A percentile compares a stretch with the other conserved stretches of the same genome.
These are phyloP conservation scores for Metschnikowia gelsemii DNA, from an alignment of 805 yeast genomes.

Conservation along the genomic window DNA sequence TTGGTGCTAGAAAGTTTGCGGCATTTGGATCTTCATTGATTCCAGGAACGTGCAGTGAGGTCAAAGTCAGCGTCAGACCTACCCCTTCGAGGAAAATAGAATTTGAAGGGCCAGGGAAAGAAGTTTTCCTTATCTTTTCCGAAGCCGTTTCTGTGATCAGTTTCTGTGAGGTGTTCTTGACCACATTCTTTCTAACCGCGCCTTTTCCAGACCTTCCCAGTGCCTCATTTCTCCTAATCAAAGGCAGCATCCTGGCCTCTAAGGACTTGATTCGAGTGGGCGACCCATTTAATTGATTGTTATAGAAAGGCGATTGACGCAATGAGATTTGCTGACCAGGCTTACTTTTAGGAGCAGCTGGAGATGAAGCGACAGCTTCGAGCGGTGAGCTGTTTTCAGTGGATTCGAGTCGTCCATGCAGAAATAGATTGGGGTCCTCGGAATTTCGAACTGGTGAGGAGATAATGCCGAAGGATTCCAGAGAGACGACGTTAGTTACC, in stretches of 20 bases:
- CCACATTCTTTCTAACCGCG: background rate
- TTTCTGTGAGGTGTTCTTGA: too few relatives aligned
- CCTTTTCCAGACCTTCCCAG: background rate
- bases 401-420: slow-evolving; percentile 1
- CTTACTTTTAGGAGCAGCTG: slow-evolving; percentile 11
- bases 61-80: too few relatives aligned
- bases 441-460: slow-evolving; percentile 11
- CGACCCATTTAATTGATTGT: slow-evolving; percentile 9
- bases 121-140: too few relatives aligned
- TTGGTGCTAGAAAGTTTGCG: background rate
- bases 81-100: too few relatives aligned
- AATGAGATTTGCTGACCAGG: slow-evolving; percentile 41
- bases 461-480: background rate
- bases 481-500: background rate
- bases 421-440: slow-evolving; percentile 2
- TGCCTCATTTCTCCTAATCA: background rate
- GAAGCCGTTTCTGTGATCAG: too few relatives aligned
- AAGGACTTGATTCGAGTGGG: slow-evolving; percentile 2
- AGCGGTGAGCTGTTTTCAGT: slow-evolving; percentile 12
- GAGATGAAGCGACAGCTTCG: slow-evolving; percentile 13
- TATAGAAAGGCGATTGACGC: slow-evolving; percentile 39
- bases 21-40: too few relatives aligned
- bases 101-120: too few relatives aligned
- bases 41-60: too few relatives aligned
- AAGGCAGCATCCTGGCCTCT: slow-evolving; percentile 4